A percentile compares a stretch with the other conserved stretches of the same genome.
These are phyloP conservation scores for Rhizopus delemar DNA, from an alignment of 371 early-diverging fungal species.

Conservation along the genomic window DNA sequence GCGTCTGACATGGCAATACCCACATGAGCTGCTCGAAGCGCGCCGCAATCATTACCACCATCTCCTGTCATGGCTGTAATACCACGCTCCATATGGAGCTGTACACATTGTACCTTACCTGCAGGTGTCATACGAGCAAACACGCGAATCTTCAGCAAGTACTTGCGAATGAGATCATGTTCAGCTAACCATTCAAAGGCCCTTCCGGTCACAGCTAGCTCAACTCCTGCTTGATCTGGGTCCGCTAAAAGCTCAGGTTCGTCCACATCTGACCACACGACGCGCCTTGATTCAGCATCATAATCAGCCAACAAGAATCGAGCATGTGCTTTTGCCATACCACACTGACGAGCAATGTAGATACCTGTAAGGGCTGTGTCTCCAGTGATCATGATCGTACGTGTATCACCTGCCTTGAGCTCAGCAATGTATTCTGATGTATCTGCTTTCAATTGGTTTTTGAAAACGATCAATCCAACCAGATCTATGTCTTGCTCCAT, in stretches of 20 bases:
- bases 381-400: constrained; percentile 92
- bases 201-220: constrained; percentile 73
- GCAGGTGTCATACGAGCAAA: constrained; percentile 82
- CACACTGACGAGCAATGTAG: constrained; percentile 79
- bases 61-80: constrained; percentile 93
- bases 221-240: constrained; percentile 19
- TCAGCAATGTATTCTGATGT: constrained; percentile 71
- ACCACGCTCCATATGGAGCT: constrained; percentile 72
- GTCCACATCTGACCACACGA: constrained; percentile 61
- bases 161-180: constrained; percentile 47
- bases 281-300: constrained; percentile 22
- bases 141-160: constrained; percentile 60
- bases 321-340: constrained; percentile 55
- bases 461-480: constrained; percentile 80
- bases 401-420: constrained; percentile 74
- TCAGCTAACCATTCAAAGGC: constrained; percentile 61
- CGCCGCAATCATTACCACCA: constrained; percentile 96
- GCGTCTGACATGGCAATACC: constrained; percentile 90
- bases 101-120: constrained; percentile 72
- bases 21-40: constrained; percentile 87
- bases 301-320: constrained; percentile 58
- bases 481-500: constrained; percentile 71
- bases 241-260: constrained; percentile 34
- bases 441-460: constrained; percentile 84
- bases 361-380: constrained; percentile 90